phyloP scores from a whole-genome alignment of 331 rosid genomes.

The Cydonia oblonga region DNA sequence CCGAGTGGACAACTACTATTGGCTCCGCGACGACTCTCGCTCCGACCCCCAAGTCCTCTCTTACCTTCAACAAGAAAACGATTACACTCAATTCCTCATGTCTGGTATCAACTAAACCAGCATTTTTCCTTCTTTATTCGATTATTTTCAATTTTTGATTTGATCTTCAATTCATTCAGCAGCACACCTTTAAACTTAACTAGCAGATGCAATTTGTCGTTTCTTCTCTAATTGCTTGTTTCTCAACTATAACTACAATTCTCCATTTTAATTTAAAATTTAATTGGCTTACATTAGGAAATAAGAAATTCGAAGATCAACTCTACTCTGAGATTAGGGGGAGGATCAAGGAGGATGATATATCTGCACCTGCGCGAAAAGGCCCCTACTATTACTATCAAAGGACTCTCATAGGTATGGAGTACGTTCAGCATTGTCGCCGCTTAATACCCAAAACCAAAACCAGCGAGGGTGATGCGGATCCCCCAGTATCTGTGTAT shows the following conservation, averaged over 20 bases:
- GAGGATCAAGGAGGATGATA: slow-evolving; percentile 77
- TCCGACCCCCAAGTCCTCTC: slow-evolving; percentile 47
- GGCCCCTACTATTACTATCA: slow-evolving; percentile 63
- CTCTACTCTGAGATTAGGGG: slow-evolving; percentile 67
- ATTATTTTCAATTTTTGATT: neutral
- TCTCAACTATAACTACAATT: no score
- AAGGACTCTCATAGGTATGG: slow-evolving; percentile 57
- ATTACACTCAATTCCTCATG: slow-evolving; percentile 49
- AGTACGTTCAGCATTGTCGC: slow-evolving; percentile 77
- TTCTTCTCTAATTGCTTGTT: no score
- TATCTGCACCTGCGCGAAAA: slow-evolving; percentile 54
- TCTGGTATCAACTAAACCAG: slow-evolving; percentile 29
- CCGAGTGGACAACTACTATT: slow-evolving; percentile 66
- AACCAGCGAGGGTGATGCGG: slow-evolving; percentile 8
- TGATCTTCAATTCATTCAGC: neutral
- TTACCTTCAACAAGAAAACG: slow-evolving; percentile 60
- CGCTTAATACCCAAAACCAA: slow-evolving; percentile 31
- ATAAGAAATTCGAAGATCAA: slow-evolving; percentile 50
- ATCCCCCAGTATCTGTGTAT: slow-evolving; percentile 36
- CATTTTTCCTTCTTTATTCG: no score
- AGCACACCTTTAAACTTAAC: neutral
- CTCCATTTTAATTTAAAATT: neutral
- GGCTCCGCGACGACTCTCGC: slow-evolving; percentile 91
- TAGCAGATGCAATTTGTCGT: neutral
- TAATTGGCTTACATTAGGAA: slow-evolving; percentile 27